phyloP scores from a whole-genome alignment of 2,329 filamentous ascomycete species.

The Microsporum ferrugineum region DNA sequence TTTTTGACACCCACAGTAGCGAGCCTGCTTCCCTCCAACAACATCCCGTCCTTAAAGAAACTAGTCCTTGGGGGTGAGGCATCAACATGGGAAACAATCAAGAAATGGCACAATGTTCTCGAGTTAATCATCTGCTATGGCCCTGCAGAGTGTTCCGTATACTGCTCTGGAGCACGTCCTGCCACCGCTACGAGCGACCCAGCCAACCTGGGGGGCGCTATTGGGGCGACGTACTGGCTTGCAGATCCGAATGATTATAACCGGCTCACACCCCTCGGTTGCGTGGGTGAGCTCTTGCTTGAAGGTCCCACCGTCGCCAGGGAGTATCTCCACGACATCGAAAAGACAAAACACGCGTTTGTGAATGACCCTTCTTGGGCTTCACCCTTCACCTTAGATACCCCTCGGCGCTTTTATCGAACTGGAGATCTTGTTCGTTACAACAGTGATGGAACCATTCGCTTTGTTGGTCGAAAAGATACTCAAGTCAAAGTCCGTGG shows the following conservation, averaged over 20 bases:
- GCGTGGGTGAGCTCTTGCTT: slow-evolving; percentile 27
- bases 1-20: slow-evolving; percentile 49
- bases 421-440: neutral
- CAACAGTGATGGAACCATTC: neutral
- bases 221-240: slow-evolving; percentile 22
- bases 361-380: neutral
- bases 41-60: slow-evolving; percentile 26
- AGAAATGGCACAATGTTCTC: slow-evolving; percentile 27
- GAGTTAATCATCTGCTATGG: slow-evolving; percentile 22
- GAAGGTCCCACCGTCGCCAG: slow-evolving; percentile 29
- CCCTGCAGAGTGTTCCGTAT: slow-evolving; percentile 1
- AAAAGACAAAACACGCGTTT: slow-evolving; percentile 20
- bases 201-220: slow-evolving; percentile 10
- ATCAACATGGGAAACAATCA: slow-evolving; percentile 19
- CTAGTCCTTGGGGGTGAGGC: slow-evolving; percentile 28
- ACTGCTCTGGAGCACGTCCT: slow-evolving; percentile 11
- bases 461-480: neutral
- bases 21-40: slow-evolving; percentile 23
- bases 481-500: neutral
- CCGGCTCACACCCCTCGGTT: slow-evolving; percentile 28
- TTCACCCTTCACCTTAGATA: neutral
- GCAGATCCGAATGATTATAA: slow-evolving; percentile 25
- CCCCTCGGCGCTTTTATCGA: neutral
- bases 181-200: neutral
- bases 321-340: slow-evolving; percentile 31